Percentiles rank a stretch among this genome's conserved stretches.
Evolutionary conservation across 75 land plant genomes (phyloP).

Genomic region (Cryptomeria japonica): DNA sequence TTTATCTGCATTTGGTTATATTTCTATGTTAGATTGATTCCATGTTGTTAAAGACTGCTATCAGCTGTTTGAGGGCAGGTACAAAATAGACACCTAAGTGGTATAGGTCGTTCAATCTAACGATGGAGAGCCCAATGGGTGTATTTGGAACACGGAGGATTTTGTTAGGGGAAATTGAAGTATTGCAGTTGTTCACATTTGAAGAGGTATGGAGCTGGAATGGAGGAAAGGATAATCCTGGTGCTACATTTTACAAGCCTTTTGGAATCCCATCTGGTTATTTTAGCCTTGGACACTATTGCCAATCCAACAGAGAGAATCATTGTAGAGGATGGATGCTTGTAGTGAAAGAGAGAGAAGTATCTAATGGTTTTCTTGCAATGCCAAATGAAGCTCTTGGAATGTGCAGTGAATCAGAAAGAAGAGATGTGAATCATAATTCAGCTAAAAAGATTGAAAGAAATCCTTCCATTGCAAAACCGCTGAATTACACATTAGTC

Average conservation of each 20-base stretch:
- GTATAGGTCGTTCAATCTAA: not conserved
- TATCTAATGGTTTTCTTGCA: not conserved
- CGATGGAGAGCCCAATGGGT: not conserved
- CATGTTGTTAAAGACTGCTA: not conserved
- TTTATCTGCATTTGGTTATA: not conserved
- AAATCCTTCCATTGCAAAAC: slow-evolving; percentile 19
- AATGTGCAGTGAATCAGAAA: not conserved
- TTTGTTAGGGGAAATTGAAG: slow-evolving; percentile 27
- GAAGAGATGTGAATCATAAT: not conserved
- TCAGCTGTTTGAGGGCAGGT: not conserved
- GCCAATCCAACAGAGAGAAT: slow-evolving; percentile 17
- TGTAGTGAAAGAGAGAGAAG: slow-evolving; percentile 22
- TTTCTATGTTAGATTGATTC: not conserved
- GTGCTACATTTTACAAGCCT: slow-evolving; percentile 40
- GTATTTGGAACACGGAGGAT: slow-evolving; percentile 30
- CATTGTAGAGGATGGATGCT: slow-evolving; percentile 22
- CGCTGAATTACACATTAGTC: slow-evolving; percentile 25
- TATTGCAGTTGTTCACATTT: slow-evolving; percentile 22
- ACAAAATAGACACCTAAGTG: not conserved
- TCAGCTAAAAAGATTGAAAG: not conserved
- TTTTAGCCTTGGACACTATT: slow-evolving; percentile 19
- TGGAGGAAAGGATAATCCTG: slow-evolving; percentile 24
- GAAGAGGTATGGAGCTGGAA: slow-evolving; percentile 26
- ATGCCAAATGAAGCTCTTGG: not conserved
- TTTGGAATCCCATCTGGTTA: slow-evolving; percentile 27